These are phyloP conservation scores for Vanrija sp. DNA, from an alignment of 1,284 basidiomycete species.

Conservation along the genomic window DNA sequence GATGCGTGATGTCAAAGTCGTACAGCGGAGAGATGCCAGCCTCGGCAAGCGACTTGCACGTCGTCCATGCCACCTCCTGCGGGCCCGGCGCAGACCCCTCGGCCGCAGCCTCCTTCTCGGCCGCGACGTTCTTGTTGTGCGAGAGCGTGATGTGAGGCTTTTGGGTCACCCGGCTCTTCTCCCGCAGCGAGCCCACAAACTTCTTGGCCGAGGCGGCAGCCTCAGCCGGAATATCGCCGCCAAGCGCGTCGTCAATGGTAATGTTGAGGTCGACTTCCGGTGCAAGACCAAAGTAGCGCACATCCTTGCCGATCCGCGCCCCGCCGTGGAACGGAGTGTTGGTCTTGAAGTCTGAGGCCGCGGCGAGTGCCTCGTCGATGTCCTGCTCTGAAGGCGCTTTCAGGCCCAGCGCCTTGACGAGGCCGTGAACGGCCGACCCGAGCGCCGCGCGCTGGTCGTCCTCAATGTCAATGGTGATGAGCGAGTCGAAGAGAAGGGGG, in stretches of 20 bases:
- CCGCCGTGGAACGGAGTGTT: constrained; percentile 34
- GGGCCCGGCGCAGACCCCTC: constrained; percentile 13
- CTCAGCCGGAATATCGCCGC: constrained; percentile 19
- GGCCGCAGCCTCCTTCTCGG: constrained; percentile 42
- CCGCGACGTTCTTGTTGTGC: constrained; percentile 61
- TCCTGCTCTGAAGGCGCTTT: constrained; percentile 56
- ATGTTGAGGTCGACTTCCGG: constrained; percentile 64
- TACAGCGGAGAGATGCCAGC: constrained; percentile 57
- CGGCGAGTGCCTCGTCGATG: constrained; percentile 60
- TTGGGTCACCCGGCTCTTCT: constrained; percentile 56
- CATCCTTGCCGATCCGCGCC: constrained; percentile 46
- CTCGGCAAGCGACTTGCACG: constrained; percentile 56
- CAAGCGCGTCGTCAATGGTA: constrained; percentile 9
- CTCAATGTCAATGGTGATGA: constrained; percentile 63
- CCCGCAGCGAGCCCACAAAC: constrained; percentile 58
- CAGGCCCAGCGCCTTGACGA: constrained; percentile 54
- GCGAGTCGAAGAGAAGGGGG: constrained; percentile 60
- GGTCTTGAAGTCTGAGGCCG: constrained; percentile 46
- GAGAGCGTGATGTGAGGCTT: constrained; percentile 83
- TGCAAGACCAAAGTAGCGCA: constrained; percentile 71
- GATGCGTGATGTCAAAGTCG: constrained; percentile 59
- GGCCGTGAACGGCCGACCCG: constrained; percentile 58
- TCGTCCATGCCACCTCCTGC: constrained; percentile 59
- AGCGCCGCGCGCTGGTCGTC: constrained; percentile 60
- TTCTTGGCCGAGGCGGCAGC: constrained; percentile 37